Percentiles rank a stretch among this genome's conserved stretches.
Evolutionary conservation across 805 yeast genomes (phyloP).

Genomic region (Zygoascus biomembranicola): DNA sequence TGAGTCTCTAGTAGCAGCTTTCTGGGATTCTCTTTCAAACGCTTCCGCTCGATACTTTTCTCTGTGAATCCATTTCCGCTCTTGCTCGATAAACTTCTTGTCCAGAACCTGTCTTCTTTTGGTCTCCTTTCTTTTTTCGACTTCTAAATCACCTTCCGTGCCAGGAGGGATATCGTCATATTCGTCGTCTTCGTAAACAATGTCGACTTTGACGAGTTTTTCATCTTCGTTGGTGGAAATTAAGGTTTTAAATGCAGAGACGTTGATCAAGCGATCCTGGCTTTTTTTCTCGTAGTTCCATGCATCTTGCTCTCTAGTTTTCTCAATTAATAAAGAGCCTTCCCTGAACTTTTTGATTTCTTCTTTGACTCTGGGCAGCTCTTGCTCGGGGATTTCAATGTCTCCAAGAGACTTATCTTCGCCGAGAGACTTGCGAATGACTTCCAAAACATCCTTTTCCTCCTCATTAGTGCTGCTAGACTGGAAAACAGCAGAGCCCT

Average conservation of each 20-base stretch:
- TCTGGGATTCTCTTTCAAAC: constrained; percentile 10
- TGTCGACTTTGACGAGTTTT: constrained; percentile 1
- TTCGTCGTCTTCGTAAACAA: constrained; percentile 4
- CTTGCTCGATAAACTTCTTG: constrained; percentile 21
- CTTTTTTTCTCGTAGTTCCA: constrained; percentile 12
- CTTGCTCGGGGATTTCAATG: constrained; percentile 3
- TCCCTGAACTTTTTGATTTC: constrained; percentile 18
- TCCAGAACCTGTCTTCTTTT: constrained; percentile 7
- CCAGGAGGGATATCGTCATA: constrained; percentile 4
- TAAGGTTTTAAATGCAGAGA: constrained; percentile 1
- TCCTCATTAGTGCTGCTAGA: neutral
- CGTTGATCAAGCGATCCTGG: constrained; percentile 8
- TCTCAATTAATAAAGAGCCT: constrained; percentile 13
- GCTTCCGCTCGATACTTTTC: constrained; percentile 30
- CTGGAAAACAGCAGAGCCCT: neutral
- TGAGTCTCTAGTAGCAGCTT: constrained; percentile 9
- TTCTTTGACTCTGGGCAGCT: constrained; percentile 9
- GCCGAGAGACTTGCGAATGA: neutral
- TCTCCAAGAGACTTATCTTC: constrained; percentile 2
- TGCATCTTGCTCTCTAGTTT: constrained; percentile 6
- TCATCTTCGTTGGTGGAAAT: constrained; percentile 2
- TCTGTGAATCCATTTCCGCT: constrained; percentile 32
- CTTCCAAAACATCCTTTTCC: neutral
- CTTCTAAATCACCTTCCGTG: constrained; percentile 9
- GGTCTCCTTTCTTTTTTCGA: constrained; percentile 4